These are phyloP conservation scores for Globisporangium recalcitrans DNA, from an alignment of 352 stramenopile species.

Conservation along the genomic window DNA sequence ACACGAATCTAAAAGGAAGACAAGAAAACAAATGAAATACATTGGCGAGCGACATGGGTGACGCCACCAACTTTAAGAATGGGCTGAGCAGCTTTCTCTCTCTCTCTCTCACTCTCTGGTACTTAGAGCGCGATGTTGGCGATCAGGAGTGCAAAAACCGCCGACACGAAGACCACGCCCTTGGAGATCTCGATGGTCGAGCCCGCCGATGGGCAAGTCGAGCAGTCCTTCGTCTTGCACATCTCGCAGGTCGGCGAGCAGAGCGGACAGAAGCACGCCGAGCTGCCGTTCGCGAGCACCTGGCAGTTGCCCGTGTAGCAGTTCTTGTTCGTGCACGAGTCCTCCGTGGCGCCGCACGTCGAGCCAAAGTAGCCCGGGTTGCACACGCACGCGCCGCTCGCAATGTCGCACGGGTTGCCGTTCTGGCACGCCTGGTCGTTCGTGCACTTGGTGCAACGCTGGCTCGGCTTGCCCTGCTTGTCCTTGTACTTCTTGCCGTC, in stretches of 20 bases:
- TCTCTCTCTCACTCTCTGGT: not conserved
- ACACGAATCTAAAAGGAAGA: not conserved
- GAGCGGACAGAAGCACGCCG: slow-evolving; percentile 21
- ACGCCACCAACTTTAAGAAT: slow-evolving; percentile 4
- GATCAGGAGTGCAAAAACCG: slow-evolving; percentile 12
- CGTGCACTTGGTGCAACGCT: slow-evolving; percentile 33
- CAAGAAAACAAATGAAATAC: slow-evolving; percentile 9
- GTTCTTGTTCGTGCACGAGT: slow-evolving; percentile 24
- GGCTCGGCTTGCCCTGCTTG: slow-evolving; percentile 24
- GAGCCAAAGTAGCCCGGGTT: slow-evolving; percentile 25
- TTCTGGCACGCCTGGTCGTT: slow-evolving; percentile 35
- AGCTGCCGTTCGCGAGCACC: slow-evolving; percentile 17
- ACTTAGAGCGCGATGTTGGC: slow-evolving; percentile 15
- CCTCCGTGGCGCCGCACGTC: slow-evolving; percentile 25
- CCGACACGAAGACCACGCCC: slow-evolving; percentile 14
- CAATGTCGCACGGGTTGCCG: slow-evolving; percentile 23
- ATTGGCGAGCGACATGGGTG: slow-evolving; percentile 5
- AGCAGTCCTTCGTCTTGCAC: slow-evolving; percentile 22
- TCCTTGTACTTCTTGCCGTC: slow-evolving; percentile 26
- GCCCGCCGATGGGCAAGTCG: slow-evolving; percentile 15
- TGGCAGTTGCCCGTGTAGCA: slow-evolving; percentile 19
- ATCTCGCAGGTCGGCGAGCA: slow-evolving; percentile 17
- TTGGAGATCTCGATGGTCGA: slow-evolving; percentile 14
- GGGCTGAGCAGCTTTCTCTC: not conserved
- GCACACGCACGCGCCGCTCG: slow-evolving; percentile 24